Percentiles rank a stretch among this genome's conserved stretches.
phyloP scores from a whole-genome alignment of 768 basidiomycete genomes.

The Artomyces pyxidatus region DNA sequence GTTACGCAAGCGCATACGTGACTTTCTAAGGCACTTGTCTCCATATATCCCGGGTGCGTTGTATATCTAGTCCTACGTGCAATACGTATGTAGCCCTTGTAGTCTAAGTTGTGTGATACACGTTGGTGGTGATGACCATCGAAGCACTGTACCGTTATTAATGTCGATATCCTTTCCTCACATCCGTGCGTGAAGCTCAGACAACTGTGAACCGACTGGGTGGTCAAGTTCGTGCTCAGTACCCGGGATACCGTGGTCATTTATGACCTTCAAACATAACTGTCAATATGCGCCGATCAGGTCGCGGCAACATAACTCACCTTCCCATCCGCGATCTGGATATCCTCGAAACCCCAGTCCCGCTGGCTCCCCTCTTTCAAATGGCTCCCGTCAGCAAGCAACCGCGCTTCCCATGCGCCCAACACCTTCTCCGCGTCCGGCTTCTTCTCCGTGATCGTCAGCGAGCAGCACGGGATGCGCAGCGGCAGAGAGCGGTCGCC shows the following conservation, averaged over 20 bases:
- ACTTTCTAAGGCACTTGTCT: constrained; percentile 35
- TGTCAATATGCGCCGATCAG: too few species aligned
- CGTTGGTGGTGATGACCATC: too few species aligned
- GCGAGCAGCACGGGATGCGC: constrained; percentile 67
- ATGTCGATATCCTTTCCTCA: too few species aligned
- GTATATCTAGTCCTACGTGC: neutral
- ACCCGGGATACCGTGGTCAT: constrained; percentile 62
- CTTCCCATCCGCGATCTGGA: constrained; percentile 51
- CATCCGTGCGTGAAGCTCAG: constrained; percentile 10
- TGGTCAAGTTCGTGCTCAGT: constrained; percentile 52
- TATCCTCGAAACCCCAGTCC: constrained; percentile 80
- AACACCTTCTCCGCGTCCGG: constrained; percentile 21
- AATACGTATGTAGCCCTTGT: neutral
- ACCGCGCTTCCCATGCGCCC: constrained; percentile 39
- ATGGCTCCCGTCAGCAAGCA: constrained; percentile 50
- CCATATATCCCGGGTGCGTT: neutral
- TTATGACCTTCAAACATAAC: constrained; percentile 44
- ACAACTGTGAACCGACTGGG: constrained; percentile 44
- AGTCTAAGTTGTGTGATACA: too few species aligned
- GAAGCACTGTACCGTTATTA: too few species aligned
- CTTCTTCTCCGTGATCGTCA: constrained; percentile 46
- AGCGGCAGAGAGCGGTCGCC: constrained; percentile 45
- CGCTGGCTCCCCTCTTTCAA: constrained; percentile 49
- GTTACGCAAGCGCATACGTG: constrained; percentile 89
- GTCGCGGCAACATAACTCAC: too few species aligned